phyloP scores from a whole-genome alignment of 768 basidiomycete species.

The Rhizopogon rudus region DNA sequence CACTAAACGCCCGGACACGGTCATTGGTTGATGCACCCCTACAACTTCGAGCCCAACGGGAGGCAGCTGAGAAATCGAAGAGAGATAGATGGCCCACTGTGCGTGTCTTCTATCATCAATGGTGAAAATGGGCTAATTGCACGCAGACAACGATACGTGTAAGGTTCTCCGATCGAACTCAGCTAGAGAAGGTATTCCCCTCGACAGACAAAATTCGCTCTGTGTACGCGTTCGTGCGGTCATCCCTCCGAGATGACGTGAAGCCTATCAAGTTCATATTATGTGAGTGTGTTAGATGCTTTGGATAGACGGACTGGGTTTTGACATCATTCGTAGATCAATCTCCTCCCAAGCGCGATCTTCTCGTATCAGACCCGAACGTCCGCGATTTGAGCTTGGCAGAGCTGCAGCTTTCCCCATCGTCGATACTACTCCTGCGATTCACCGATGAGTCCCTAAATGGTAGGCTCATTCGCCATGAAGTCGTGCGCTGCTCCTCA shows the following conservation, averaged over 20 bases:
- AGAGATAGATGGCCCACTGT: constrained; percentile 73
- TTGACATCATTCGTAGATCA: constrained; percentile 50
- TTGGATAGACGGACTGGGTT: background rate
- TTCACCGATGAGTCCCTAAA: constrained; percentile 74
- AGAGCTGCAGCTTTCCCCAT: constrained; percentile 74
- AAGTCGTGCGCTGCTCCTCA: background rate
- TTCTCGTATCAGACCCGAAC: constrained; percentile 73
- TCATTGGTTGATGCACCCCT: constrained; percentile 68
- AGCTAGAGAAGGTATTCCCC: constrained; percentile 73
- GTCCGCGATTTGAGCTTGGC: constrained; percentile 64
- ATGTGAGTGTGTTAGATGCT: constrained; percentile 47
- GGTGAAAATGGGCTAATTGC: constrained; percentile 8
- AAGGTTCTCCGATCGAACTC: constrained; percentile 75
- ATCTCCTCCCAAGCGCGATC: constrained; percentile 75
- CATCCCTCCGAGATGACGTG: constrained; percentile 66
- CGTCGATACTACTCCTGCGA: constrained; percentile 69
- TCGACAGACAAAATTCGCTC: constrained; percentile 77
- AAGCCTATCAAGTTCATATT: constrained; percentile 79
- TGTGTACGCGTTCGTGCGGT: constrained; percentile 81
- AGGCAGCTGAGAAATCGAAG: constrained; percentile 56
- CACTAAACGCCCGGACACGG: constrained; percentile 55
- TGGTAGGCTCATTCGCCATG: constrained; percentile 32
- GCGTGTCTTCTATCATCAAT: constrained; percentile 1
- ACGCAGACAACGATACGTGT: constrained; percentile 75
- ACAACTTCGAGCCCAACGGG: constrained; percentile 56